Base-by-base conservation (phyloP, 2,329 filamentous ascomycete genomes). In the Fusarium caatingaense region DNA sequence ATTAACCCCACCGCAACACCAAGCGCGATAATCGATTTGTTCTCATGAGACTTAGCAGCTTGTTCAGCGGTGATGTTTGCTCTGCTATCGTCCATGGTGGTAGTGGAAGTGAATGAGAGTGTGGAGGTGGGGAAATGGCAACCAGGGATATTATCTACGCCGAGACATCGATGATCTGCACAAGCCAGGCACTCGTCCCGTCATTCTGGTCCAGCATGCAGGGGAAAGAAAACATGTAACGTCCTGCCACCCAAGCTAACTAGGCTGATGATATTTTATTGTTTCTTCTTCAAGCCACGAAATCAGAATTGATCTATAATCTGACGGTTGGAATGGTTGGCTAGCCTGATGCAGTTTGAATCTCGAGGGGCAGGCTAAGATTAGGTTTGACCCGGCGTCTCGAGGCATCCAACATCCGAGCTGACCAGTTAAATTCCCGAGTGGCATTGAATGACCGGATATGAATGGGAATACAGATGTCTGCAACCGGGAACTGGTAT, bases 1-100 rank as follows among this genome's bases (percentile, higher is more conserved):
- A 74, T 64, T 12, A 71, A n/a, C 3, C n/a, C 30, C 7, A 49
- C 18, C 6, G 20, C 23, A 5, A 56, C 23, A 4, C 54, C 44
- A 5, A 56, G 18, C 15, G 20, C 37, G 2, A 40, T 7, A 1
- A 23, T 23, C 1, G 54, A 40, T 18, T 40, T 49, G 3, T 20
- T 12, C 8, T 56, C 54, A 20, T 56, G 30, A 8, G 54, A 56
- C n/a, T 15, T 56, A 1, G 18, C 30, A 8, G 54, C 54, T 15
- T 56, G 54, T 11, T 56, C 44, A 5, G 30, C 11, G 1, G 54
- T 50, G 4, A 56, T 49, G 3, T 49, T 56, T 44, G 28, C 28
- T 4, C 13, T 3, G 7, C 2, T 12, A 3, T n/a, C 3, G 2
- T 40, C 5, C 16, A 3, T 20, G 6, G 41, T 21, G 21, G 9